These are phyloP conservation scores for Mortierella sp. DNA, from an alignment of 371 early-diverging fungal genomes.

Conservation along the genomic window DNA sequence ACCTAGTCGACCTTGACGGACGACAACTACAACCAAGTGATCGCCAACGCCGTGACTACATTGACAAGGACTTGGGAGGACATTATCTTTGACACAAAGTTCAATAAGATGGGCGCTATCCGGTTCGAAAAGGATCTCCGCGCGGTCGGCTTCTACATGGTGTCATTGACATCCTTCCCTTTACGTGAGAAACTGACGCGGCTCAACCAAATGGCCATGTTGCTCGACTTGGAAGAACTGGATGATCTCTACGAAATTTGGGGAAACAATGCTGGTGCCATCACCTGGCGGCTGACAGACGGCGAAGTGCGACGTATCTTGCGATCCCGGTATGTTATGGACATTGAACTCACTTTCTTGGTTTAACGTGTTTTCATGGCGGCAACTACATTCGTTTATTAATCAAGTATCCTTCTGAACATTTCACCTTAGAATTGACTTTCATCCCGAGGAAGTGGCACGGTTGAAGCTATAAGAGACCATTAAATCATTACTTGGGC, in stretches of 20 bases:
- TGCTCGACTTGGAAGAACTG: constrained; percentile 86
- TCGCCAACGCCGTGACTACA: constrained; percentile 74
- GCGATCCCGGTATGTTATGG: constrained; percentile 60
- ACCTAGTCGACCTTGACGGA: constrained; percentile 73
- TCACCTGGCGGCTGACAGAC: constrained; percentile 77
- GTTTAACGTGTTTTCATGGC: neutral
- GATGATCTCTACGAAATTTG: constrained; percentile 81
- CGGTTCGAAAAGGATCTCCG: constrained; percentile 94
- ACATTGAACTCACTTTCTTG: too few species aligned
- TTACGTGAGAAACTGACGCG: constrained; percentile 84
- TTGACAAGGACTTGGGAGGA: constrained; percentile 89
- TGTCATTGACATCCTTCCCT: constrained; percentile 73
- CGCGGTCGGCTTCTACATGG: constrained; percentile 77
- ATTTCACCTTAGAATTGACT: constrained; percentile 60
- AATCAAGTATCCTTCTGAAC: neutral
- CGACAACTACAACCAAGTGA: constrained; percentile 75
- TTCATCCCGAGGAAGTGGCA: constrained; percentile 63
- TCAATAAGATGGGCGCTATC: constrained; percentile 84
- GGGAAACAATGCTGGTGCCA: constrained; percentile 74
- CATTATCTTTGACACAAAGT: constrained; percentile 86
- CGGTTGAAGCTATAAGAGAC: constrained; percentile 56
- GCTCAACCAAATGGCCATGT: constrained; percentile 84
- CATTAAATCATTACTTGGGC: neutral
- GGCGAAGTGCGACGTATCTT: constrained; percentile 74
- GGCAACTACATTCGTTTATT: neutral